phyloP scores from a whole-genome alignment of 805 yeast species.

The Yarrowia sp. region DNA sequence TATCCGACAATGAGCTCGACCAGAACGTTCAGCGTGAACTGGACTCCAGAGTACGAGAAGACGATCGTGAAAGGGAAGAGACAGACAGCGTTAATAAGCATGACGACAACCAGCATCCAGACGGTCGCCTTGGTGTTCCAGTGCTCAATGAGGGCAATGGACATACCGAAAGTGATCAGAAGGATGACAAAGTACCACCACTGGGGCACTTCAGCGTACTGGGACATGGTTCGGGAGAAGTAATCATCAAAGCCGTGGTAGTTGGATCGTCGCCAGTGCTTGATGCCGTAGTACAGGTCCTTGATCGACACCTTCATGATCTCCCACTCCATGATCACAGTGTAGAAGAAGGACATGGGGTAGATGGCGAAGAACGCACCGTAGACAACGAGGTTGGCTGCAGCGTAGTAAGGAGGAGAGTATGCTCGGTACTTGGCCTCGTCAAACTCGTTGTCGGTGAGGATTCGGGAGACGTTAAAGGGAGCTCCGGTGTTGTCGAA shows the following conservation, averaged over 20 bases:
- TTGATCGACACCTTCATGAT: slow-evolving; percentile 31
- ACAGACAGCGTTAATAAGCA: slow-evolving; percentile 53
- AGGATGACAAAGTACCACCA: slow-evolving; percentile 53
- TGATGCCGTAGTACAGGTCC: not conserved
- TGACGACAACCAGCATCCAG: slow-evolving; percentile 60
- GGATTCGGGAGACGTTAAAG: slow-evolving; percentile 50
- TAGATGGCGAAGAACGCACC: slow-evolving; percentile 58
- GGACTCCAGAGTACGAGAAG: slow-evolving; percentile 57
- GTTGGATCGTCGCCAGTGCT: not conserved
- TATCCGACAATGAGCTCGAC: slow-evolving; percentile 65
- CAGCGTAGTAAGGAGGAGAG: slow-evolving; percentile 67
- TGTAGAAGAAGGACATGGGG: slow-evolving; percentile 54
- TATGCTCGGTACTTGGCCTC: slow-evolving; percentile 51
- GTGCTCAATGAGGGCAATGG: slow-evolving; percentile 44
- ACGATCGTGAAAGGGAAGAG: slow-evolving; percentile 63
- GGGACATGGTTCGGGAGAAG: slow-evolving; percentile 49
- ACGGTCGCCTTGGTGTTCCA: slow-evolving; percentile 52
- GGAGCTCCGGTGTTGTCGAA: slow-evolving; percentile 53
- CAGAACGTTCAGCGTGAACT: slow-evolving; percentile 58
- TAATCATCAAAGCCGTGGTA: slow-evolving; percentile 41
- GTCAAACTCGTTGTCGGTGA: slow-evolving; percentile 42
- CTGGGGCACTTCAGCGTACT: slow-evolving; percentile 53
- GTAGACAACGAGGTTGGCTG: slow-evolving; percentile 46
- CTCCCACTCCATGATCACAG: slow-evolving; percentile 30
- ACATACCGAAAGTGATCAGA: slow-evolving; percentile 45